Evolutionary conservation across 768 basidiomycete genomes (phyloP), one percentile per base, ranked within the genome.

Genomic region (Lentinula sp.): DNA sequence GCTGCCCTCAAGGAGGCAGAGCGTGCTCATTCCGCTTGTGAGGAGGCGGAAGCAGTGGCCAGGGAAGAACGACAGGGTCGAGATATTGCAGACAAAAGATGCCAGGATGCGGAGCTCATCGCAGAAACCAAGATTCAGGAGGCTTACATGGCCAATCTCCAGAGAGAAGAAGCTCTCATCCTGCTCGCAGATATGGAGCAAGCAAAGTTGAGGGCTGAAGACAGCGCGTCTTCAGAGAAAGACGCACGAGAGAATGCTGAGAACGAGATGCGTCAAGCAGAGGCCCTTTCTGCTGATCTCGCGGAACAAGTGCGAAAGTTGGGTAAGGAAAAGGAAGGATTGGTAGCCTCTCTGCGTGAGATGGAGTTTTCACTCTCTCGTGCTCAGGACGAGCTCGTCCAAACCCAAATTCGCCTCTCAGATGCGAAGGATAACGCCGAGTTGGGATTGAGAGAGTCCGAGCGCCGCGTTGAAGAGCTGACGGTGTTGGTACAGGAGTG

Each of bases 11-110:
- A 59, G 33, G 43, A 56, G 10, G 64, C 62, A 42, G 59, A 36
- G 58, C 64, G 28, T 62, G 62, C 39, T n/a, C 55, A 46, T 66
- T 33, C 50, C 42, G 28, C 43, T 20, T n/a, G 46, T 36, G 57
- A 49, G 37, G 45, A n/a, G 20, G 57, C 57, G 10, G 57, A 48
- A 28, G 46, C 16, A 37, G 3, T n/a, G 2, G 46, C 35, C 49
- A 7, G 6, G 46, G 43, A 46, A 9, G 57, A 48, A 50, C 41
- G 37, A 36, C 35, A 36, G 7, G 57, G 28, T 43, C 55, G 37
- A 15, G 45, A 46, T n/a, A 37, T 39, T 8, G 45, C 57, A 8
- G 33, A 46, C 28, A 35, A 46, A 28, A 56, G 23, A 33, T 41
- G 20, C 33, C 33, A 18, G 8, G 57, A 59, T n/a, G 37, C 46